phyloP scores from a whole-genome alignment of 1,284 basidiomycete genomes.

The Rhodotorula sp. region DNA sequence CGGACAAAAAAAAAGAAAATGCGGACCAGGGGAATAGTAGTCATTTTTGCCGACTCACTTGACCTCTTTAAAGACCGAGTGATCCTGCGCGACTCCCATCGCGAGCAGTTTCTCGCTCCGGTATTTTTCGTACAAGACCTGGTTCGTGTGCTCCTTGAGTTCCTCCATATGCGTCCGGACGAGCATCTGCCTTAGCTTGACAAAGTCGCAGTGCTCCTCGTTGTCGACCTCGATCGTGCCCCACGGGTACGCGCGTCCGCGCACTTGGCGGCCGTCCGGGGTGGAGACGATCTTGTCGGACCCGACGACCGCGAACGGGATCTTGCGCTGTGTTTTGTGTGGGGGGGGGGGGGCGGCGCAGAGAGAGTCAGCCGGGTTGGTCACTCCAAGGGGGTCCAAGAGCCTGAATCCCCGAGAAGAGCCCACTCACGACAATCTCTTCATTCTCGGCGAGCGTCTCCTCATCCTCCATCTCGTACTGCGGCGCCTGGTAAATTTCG shows the following conservation, averaged over 20 bases:
- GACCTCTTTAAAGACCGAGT: slow-evolving; percentile 95
- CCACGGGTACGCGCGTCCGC: slow-evolving; percentile 93
- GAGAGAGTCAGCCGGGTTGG: background rate
- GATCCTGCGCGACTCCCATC: slow-evolving; percentile 95
- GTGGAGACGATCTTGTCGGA: slow-evolving; percentile 77
- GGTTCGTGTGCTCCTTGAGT: slow-evolving; percentile 88
- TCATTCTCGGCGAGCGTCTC: slow-evolving; percentile 92
- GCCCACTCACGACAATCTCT: slow-evolving; percentile 69
- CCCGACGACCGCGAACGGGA: slow-evolving; percentile 94
- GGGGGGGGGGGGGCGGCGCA: background rate
- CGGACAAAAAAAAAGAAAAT: background rate
- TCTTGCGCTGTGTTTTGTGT: slow-evolving; percentile 66
- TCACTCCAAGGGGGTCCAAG: background rate
- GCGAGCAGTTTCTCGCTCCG: slow-evolving; percentile 86
- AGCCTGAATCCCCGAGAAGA: background rate
- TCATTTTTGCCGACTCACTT: slow-evolving; percentile 63
- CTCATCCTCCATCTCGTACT: slow-evolving; percentile 94
- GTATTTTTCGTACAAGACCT: slow-evolving; percentile 93
- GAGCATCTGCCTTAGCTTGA: slow-evolving; percentile 97
- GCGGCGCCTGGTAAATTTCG: slow-evolving; percentile 91
- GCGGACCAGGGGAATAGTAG: background rate
- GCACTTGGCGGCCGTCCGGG: slow-evolving; percentile 80
- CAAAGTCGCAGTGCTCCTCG: slow-evolving; percentile 96
- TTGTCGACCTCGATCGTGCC: slow-evolving; percentile 97
- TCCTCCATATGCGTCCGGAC: slow-evolving; percentile 98